These are phyloP conservation scores for Petrea volubilis DNA, from an alignment of 257 asterid species.

Conservation along the genomic window DNA sequence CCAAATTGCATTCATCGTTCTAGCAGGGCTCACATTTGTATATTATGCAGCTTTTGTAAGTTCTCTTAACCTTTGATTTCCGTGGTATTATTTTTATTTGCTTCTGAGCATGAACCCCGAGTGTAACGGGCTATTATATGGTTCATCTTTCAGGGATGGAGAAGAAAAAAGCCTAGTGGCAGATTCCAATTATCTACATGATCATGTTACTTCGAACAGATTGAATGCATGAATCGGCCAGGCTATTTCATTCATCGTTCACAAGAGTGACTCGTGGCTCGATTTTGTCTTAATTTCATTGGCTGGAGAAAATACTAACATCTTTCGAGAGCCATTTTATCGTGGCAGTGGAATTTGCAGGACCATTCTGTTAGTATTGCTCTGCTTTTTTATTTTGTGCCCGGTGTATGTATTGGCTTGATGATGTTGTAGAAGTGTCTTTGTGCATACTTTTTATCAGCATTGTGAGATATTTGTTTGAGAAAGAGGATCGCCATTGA, in stretches of 20 bases:
- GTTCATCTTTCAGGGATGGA: constrained; percentile 69
- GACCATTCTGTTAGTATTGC: constrained; percentile 25
- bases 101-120: constrained; percentile 8
- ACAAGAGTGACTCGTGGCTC: constrained; percentile 33
- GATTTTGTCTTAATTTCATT: constrained; percentile 36
- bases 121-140: constrained; percentile 12
- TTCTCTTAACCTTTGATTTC: constrained; percentile 15
- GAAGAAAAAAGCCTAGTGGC: constrained; percentile 72
- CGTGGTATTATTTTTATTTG: constrained; percentile 1
- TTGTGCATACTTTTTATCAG: constrained; percentile 33
- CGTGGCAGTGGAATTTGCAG: constrained; percentile 26
- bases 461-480: constrained; percentile 25
- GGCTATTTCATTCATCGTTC: constrained; percentile 19
- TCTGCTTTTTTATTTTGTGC: constrained; percentile 20
- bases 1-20: constrained; percentile 76
- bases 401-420: constrained; percentile 56
- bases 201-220: constrained; percentile 21
- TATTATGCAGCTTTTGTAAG: constrained; percentile 88
- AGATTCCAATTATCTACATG: constrained; percentile 82
- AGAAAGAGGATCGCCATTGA: constrained; percentile 24
- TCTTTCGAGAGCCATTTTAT: constrained; percentile 21
- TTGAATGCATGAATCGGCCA: constrained; percentile 26
- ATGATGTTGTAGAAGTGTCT: constrained; percentile 33
- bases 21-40: constrained; percentile 89
- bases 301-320: constrained; percentile 37